Base-by-base conservation (phyloP, 2,329 filamentous ascomycete genomes). In the Zymoseptoria pseudotritici region DNA sequence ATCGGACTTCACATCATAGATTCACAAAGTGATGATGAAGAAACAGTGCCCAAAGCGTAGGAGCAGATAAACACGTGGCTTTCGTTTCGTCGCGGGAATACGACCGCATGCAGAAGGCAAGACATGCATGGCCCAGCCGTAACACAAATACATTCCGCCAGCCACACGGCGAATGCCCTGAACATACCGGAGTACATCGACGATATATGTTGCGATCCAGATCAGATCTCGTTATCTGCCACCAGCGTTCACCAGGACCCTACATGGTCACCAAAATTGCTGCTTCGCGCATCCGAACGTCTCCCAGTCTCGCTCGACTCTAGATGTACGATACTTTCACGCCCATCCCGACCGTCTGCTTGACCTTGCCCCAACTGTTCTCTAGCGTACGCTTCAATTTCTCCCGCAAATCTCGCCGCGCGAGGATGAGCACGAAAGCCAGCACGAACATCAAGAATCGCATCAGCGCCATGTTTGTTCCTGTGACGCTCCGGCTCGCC, bases 271-370 rank as follows among this genome's bases (percentile, higher is more conserved):
- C 29, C n/a, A 29, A 42, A 49, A 26, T 49, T 49, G 54, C 36
- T 19, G 36, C 54, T 9, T 26, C 46, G 11, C 17, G 22, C n/a
- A 4, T 7, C 46, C 46, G 21, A 6, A 19, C 22, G 5, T 36
- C 4, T 8, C 26, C 20, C 31, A 9, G 6, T 22, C 26, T 19
- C 57, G 42, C 7, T 17, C 22, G 19, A 54, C 20, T 13, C 66
- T 65, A 97, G 61, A 99, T 95, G 77, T 97, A 97, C 73, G 89
- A 96, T 70, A 97, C 92, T 78, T 97, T 97, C 64, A 95, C 89
- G 2, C 93, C 94, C 93, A 97, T 97, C 1, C 92, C 92, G 4
- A 93, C 87, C 0, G 94, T 97, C 53, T 86, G 82, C 72, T 84
- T 86, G 50, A 96, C 78, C 77, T 96, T 97, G 58, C 84, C 83